Conservation (phyloP, 805 yeast species). For the Barnettozyma sucrosica region DNA sequence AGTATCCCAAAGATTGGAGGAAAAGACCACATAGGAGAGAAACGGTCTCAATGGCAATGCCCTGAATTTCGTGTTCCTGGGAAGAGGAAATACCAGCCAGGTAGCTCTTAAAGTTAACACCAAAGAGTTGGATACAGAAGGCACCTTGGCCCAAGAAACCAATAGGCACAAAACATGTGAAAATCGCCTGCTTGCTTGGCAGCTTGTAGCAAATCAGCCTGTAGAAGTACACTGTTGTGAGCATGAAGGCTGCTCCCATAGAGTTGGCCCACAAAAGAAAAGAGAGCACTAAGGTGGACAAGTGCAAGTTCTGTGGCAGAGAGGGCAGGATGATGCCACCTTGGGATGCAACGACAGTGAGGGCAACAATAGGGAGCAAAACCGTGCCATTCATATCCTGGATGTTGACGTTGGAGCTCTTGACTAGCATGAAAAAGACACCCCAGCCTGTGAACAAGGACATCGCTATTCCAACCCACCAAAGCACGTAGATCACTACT, state of each 20-base stretch:
- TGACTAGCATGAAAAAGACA: conserved; percentile 40
- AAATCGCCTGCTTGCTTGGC: conserved; percentile 49
- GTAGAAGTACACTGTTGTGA: conserved; percentile 54
- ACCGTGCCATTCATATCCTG: conserved; percentile 49
- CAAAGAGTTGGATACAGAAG: conserved; percentile 54
- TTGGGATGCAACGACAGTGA: conserved; percentile 70
- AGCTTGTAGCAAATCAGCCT: conserved; percentile 51
- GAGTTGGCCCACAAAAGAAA: conserved; percentile 69
- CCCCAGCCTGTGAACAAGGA: conserved; percentile 59
- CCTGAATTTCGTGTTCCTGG: conserved; percentile 21
- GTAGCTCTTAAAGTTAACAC: conserved; percentile 34
- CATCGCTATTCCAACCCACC: conserved; percentile 63
- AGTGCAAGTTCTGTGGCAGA: conserved; percentile 41
- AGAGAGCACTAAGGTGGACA: conserved; percentile 48
- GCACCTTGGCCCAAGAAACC: conserved; percentile 88
- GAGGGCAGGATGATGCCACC: conserved; percentile 49
- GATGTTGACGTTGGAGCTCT: conserved; percentile 28
- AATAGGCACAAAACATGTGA: conserved; percentile 69
- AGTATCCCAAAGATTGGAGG: conserved; percentile 51
- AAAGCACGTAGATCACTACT: conserved; percentile 50
- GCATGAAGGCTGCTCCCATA: conserved; percentile 48
- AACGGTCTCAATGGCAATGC: conserved; percentile 27
- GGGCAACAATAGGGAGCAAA: conserved; percentile 71
- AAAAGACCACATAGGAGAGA: conserved; percentile 39
- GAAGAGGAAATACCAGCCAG: conserved; percentile 8